These are phyloP conservation scores for Aspergillus floridensis DNA, from an alignment of 2,329 filamentous ascomycete species.

Conservation along the genomic window DNA sequence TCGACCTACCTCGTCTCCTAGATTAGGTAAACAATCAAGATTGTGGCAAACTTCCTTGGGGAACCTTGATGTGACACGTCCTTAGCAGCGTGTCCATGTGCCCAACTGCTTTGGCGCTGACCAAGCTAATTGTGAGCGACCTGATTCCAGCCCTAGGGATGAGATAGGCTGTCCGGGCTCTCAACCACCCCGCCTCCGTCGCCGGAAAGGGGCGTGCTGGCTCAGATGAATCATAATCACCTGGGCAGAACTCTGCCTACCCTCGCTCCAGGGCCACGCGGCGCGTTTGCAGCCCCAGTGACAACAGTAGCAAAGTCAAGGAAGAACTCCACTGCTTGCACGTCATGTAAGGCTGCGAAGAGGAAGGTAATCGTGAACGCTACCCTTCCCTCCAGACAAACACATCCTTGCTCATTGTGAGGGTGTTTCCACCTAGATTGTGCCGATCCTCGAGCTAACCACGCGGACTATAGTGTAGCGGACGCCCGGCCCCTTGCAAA, in stretches of 20 bases:
- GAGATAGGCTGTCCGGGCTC: background rate
- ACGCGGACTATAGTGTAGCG: slow-evolving; percentile 31
- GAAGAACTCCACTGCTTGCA: slow-evolving; percentile 38
- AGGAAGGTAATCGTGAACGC: slow-evolving; percentile 29
- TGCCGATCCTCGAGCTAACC: background rate
- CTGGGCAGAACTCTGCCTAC: slow-evolving; percentile 25
- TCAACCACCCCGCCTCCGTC: background rate
- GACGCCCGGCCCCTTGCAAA: slow-evolving; percentile 35
- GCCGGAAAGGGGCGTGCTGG: background rate
- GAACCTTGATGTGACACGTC: background rate
- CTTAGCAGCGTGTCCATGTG: background rate
- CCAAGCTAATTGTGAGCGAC: background rate
- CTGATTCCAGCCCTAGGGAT: background rate
- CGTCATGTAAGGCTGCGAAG: slow-evolving; percentile 37
- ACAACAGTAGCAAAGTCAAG: slow-evolving; percentile 29
- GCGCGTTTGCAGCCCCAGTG: slow-evolving; percentile 16
- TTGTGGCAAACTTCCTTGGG: background rate
- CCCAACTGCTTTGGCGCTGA: background rate
- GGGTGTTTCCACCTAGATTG: background rate
- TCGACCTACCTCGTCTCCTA: background rate
- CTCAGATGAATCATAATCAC: slow-evolving; percentile 20
- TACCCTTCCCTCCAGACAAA: too few species aligned
- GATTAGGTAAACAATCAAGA: background rate
- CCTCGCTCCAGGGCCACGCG: slow-evolving; percentile 28
- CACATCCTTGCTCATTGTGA: too few species aligned